Evolutionary conservation across 1,284 basidiomycete species (phyloP).

Genomic region (Cutaneotrichosporon arboriforme): DNA sequence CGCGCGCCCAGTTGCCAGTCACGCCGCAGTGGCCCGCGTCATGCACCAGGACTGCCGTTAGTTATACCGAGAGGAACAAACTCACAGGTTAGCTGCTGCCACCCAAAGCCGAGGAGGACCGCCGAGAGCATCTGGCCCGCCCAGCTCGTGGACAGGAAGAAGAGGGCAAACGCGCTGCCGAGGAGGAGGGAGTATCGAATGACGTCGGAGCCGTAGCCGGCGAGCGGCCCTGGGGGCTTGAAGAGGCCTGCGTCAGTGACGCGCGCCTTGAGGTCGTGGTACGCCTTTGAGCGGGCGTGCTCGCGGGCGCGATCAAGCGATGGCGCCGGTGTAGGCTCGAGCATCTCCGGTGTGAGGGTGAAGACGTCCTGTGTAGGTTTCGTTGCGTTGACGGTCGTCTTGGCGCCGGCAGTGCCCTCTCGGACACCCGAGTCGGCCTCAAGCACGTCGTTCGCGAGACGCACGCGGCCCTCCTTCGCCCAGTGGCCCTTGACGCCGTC

Average conservation of each 20-base stretch:
- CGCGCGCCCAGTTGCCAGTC: constrained; percentile 76
- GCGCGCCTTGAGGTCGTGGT: constrained; percentile 69
- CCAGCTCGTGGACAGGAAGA: constrained; percentile 30
- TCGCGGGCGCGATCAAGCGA: constrained; percentile 59
- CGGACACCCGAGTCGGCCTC: background rate
- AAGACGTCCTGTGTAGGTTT: constrained; percentile 7
- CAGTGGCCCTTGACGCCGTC: constrained; percentile 42
- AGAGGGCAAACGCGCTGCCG: constrained; percentile 22
- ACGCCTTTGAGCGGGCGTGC: constrained; percentile 67
- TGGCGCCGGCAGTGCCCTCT: no score
- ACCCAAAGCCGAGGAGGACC: constrained; percentile 75
- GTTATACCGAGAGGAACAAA: background rate
- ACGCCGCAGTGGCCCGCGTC: constrained; percentile 94
- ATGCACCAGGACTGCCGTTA: constrained; percentile 64
- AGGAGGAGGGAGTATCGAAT: constrained; percentile 49
- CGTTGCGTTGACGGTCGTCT: background rate
- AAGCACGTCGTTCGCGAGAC: constrained; percentile 18
- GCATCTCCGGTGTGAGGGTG: constrained; percentile 25
- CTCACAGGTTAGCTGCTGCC: constrained; percentile 79
- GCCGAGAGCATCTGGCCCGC: constrained; percentile 62
- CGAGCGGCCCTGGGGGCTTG: constrained; percentile 63
- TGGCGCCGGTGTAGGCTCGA: constrained; percentile 52
- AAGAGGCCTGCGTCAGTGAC: constrained; percentile 79
- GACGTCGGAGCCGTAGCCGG: constrained; percentile 87
- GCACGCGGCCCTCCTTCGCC: constrained; percentile 38